A percentile compares a stretch with the other conserved stretches of the same genome.
These are phyloP conservation scores for Carex littledalei DNA, from an alignment of 176 grass and related monocot genomes.

Conservation along the genomic window DNA sequence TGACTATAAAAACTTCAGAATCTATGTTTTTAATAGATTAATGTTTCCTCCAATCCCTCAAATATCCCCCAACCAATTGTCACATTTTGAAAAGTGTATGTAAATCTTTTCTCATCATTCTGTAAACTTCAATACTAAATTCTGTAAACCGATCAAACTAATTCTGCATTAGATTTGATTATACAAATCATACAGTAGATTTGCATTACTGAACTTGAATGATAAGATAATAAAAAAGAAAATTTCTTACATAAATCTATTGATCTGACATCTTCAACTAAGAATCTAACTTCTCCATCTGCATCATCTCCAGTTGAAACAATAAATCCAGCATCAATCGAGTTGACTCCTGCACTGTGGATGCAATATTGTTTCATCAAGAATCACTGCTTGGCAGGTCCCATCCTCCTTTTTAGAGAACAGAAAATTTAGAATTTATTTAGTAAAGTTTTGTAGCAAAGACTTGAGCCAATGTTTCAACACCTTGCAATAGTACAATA, in stretches of 20 bases:
- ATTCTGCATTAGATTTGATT: too few species aligned
- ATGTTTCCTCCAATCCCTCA: too few species aligned
- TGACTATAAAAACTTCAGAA: too few species aligned
- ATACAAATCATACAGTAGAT: background rate
- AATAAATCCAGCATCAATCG: slow-evolving; percentile 56
- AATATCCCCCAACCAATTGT: too few species aligned
- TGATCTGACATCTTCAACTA: slow-evolving; percentile 64
- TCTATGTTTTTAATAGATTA: too few species aligned
- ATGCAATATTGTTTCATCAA: slow-evolving; percentile 70
- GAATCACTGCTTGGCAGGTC: slow-evolving; percentile 42
- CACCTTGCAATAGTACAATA: background rate
- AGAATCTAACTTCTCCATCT: slow-evolving; percentile 38
- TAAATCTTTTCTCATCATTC: too few species aligned
- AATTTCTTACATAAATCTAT: slow-evolving; percentile 57
- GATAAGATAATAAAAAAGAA: background rate
- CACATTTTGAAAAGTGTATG: too few species aligned
- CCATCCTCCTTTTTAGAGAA: slow-evolving; percentile 39
- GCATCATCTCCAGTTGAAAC: background rate
- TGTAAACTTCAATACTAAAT: too few species aligned
- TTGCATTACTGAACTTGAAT: background rate
- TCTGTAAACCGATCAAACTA: too few species aligned
- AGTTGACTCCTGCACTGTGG: slow-evolving; percentile 80
- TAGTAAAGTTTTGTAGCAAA: background rate
- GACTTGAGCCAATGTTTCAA: background rate
- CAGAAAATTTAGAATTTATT: background rate